Percentiles rank a stretch among this genome's conserved stretches.
These are phyloP conservation scores for Capsicum baccatum DNA, from an alignment of 257 asterid species.

Conservation along the genomic window DNA sequence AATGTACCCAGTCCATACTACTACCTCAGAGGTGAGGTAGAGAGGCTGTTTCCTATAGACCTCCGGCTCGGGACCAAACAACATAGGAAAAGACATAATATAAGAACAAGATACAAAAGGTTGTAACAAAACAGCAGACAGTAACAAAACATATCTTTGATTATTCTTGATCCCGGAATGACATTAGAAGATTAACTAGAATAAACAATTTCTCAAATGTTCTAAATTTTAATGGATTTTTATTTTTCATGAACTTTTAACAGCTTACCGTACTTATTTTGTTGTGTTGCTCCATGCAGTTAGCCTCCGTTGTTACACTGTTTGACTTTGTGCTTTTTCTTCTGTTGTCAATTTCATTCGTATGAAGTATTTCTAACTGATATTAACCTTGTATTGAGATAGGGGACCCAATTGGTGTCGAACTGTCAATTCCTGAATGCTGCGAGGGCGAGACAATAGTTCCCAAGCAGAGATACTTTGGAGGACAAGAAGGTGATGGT, in stretches of 20 bases:
- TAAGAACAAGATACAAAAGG: too few relatives aligned
- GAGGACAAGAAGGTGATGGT: conserved; percentile 90
- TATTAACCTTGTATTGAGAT: conserved; percentile 39
- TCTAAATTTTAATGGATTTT: neutral
- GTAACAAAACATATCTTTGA: neutral
- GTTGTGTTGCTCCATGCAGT: neutral
- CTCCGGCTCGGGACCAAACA: too few relatives aligned
- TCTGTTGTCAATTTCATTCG: conserved; percentile 22
- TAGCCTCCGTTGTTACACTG: conserved; percentile 9
- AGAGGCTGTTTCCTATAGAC: too few relatives aligned
- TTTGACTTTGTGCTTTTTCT: conserved; percentile 19
- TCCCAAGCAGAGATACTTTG: conserved; percentile 74
- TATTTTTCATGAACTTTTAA: neutral
- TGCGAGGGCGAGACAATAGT: conserved; percentile 82
- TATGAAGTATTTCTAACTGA: conserved; percentile 52
- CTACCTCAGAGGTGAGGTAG: too few relatives aligned
- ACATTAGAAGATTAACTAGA: conserved; percentile 8
- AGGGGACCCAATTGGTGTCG: conserved; percentile 86
- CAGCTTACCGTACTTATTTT: neutral
- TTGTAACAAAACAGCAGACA: too few relatives aligned
- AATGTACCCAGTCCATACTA: too few relatives aligned
- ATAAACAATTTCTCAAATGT: neutral
- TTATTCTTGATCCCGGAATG: neutral
- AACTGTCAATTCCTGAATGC: conserved; percentile 76
- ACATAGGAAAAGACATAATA: too few relatives aligned